Evolutionary conservation across 2,329 filamentous ascomycete genomes (phyloP), one percentile per base, ranked within the genome.

Genomic region (Monosporascus cannonballus): DNA sequence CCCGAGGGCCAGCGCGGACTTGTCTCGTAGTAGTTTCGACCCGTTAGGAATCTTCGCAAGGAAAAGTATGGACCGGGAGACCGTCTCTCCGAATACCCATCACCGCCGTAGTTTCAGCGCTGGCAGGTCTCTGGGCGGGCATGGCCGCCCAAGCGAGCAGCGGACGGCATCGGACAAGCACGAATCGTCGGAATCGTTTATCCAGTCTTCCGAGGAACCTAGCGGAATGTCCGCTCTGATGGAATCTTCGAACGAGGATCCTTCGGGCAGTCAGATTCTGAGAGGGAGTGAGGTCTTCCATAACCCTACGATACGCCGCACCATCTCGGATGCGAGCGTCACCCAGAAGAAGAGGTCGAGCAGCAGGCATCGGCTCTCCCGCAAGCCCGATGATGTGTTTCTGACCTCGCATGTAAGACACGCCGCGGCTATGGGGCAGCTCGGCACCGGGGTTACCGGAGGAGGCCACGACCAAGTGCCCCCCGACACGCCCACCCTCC

Each of bases 251-350:
- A 82, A 80, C 51, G 87, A 92, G 42, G 89, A 92, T 53, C 85
- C 87, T 47, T 95, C 92, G 3, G 93, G 89, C 3, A 97, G 93
- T 66, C 91, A 96, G 69, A 96, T 97, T 38, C 73, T 99, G 8
- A 81, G 83, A 50, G 84, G 89, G 36, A 96, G 91, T 61, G 90
- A 94, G 61, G 87, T 96, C 8, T 97, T 99, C 63, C 85, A 88
- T 59, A 86, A 85, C 25, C 90, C 90, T 17, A 89, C 86, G 0
- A 81, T 91, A 63, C 76, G 73, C 25, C 74, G 75, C 9, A 78
- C 79, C 0, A 66, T 64, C 1, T 78, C 76, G 0, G 67, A 68
- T 0, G 70, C 69, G 2, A 65, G 66, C 18, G 56, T 56, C 27
- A 54, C 54, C 20, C 48, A 49, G 37, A 53, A 49, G n/a, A 50